phyloP scores from a whole-genome alignment of 2,329 filamentous ascomycete species.

The Colletotrichum siamense region DNA sequence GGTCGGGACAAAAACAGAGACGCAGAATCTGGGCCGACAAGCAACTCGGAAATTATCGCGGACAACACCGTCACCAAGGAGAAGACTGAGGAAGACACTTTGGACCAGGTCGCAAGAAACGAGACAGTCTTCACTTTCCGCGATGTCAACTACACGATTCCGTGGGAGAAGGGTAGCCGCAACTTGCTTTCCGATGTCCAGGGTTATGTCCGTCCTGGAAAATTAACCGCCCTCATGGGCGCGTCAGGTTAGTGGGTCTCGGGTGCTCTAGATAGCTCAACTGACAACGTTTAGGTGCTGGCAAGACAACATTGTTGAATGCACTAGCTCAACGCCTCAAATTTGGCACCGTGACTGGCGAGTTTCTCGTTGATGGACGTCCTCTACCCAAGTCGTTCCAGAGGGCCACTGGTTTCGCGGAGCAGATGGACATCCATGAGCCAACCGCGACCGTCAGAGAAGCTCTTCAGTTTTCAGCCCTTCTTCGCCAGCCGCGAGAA shows the following conservation, averaged over 20 bases:
- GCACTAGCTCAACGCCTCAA: slow-evolving; percentile 77
- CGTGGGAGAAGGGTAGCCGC: slow-evolving; percentile 66
- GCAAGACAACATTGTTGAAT: slow-evolving; percentile 79
- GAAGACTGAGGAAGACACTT: slow-evolving; percentile 32
- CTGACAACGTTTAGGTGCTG: slow-evolving; percentile 42
- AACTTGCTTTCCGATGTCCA: slow-evolving; percentile 78
- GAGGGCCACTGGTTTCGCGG: slow-evolving; percentile 73
- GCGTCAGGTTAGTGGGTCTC: slow-evolving; percentile 43
- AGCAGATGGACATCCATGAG: slow-evolving; percentile 73
- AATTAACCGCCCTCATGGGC: slow-evolving; percentile 80
- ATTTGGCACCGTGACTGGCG: slow-evolving; percentile 77
- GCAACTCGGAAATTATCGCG: slow-evolving; percentile 68
- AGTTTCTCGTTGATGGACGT: slow-evolving; percentile 80
- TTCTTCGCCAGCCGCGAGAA: slow-evolving; percentile 65
- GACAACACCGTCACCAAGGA: slow-evolving; percentile 19
- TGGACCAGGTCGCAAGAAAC: slow-evolving; percentile 63
- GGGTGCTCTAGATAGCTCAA: neutral
- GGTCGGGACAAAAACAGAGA: slow-evolving; percentile 50
- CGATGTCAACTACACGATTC: slow-evolving; percentile 55
- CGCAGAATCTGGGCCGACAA: slow-evolving; percentile 47
- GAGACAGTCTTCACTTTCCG: slow-evolving; percentile 63
- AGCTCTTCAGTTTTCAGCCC: slow-evolving; percentile 69
- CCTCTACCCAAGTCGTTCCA: slow-evolving; percentile 79
- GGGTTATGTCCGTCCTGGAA: slow-evolving; percentile 85
- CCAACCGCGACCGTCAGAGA: slow-evolving; percentile 71